These are phyloP conservation scores for Kregervanrija delftensis DNA, from an alignment of 805 yeast species.

Conservation along the genomic window DNA sequence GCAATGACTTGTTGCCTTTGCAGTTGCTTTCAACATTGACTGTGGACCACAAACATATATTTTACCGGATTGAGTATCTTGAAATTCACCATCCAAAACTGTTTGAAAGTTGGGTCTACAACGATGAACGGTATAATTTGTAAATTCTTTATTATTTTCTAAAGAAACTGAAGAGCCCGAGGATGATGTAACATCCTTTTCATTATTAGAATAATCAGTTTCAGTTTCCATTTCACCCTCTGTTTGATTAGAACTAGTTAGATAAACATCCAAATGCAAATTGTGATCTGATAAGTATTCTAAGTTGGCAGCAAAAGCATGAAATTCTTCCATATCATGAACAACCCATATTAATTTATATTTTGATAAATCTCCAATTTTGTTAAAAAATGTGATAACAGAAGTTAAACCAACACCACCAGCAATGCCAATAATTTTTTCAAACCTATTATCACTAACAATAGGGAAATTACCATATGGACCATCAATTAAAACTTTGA, in stretches of 20 bases:
- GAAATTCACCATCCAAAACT: too few species aligned
- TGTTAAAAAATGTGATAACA: conserved; percentile 11
- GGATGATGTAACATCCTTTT: not conserved
- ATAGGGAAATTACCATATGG: conserved; percentile 46
- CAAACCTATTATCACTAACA: not conserved
- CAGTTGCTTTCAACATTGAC: too few species aligned
- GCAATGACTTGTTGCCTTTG: too few species aligned
- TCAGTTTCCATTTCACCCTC: not conserved
- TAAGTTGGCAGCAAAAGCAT: conserved; percentile 9
- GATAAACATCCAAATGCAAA: conserved; percentile 9
- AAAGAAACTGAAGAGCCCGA: not conserved
- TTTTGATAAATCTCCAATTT: not conserved
- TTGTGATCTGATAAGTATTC: conserved; percentile 5
- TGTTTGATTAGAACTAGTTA: not conserved
- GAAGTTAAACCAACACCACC: conserved; percentile 21
- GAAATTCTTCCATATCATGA: conserved; percentile 10
- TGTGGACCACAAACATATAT: too few species aligned
- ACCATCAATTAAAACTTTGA: conserved; percentile 46
- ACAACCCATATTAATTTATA: conserved; percentile 17
- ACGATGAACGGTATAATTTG: too few species aligned
- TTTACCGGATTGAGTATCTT: too few species aligned
- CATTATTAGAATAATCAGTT: not conserved
- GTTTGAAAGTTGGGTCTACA: too few species aligned
- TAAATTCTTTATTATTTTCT: not conserved
- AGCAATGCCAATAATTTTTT: conserved; percentile 13